phyloP scores from a whole-genome alignment of 2,329 filamentous ascomycete species.

The Neofusicoccum umdonicola region DNA sequence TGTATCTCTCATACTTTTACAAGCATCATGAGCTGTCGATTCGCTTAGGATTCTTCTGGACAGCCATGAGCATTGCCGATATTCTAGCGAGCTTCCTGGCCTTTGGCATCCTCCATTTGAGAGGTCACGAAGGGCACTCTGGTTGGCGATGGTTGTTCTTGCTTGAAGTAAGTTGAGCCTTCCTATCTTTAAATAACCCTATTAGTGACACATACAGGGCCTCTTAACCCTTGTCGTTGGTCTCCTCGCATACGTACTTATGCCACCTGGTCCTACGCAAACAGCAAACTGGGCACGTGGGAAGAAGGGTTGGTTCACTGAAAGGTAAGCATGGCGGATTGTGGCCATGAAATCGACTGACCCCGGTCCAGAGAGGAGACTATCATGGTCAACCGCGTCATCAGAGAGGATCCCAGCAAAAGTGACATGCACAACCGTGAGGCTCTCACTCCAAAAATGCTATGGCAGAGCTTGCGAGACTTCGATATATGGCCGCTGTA shows the following conservation, averaged over 20 bases:
- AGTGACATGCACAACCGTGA: slow-evolving; percentile 29
- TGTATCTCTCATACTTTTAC: slow-evolving; percentile 43
- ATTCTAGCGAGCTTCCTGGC: slow-evolving; percentile 36
- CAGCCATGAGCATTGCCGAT: slow-evolving; percentile 31
- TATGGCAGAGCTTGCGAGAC: slow-evolving; percentile 25
- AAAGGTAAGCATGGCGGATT: background rate
- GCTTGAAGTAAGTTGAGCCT: background rate
- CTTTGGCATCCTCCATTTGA: slow-evolving; percentile 25
- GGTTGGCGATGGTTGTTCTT: slow-evolving; percentile 16
- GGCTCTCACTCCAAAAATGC: slow-evolving; percentile 22
- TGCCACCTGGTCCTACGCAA: slow-evolving; percentile 27
- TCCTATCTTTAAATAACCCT: background rate
- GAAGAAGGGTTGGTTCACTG: slow-evolving; percentile 33
- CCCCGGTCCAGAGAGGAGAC: slow-evolving; percentile 19
- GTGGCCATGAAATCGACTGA: background rate
- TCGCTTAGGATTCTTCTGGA: slow-evolving; percentile 44
- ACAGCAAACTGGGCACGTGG: slow-evolving; percentile 30
- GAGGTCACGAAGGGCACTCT: background rate
- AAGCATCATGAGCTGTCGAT: slow-evolving; percentile 39
- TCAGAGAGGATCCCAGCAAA: slow-evolving; percentile 27
- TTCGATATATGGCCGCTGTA: slow-evolving; percentile 26
- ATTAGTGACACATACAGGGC: slow-evolving; percentile 19
- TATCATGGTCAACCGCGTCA: slow-evolving; percentile 28
- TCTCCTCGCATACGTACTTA: slow-evolving; percentile 22
- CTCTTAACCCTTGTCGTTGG: slow-evolving; percentile 23